Base-by-base conservation (phyloP, 2,329 filamentous ascomycete species). In the Capronia coronata region DNA sequence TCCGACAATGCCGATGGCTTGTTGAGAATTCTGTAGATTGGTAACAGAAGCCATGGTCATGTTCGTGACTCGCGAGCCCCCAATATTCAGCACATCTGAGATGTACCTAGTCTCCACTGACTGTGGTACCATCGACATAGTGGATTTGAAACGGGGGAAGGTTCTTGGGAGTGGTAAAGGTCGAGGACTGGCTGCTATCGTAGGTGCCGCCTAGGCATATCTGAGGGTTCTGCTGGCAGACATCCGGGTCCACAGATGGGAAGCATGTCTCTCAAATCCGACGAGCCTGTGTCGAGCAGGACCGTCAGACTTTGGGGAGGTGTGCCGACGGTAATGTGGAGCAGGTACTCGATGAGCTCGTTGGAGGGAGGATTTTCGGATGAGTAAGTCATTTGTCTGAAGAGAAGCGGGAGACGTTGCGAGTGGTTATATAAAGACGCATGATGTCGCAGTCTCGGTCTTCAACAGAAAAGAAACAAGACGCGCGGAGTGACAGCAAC, bases 221-320 rank as follows among this genome's bases (percentile, higher is more conserved):
- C 16, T 48, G 25, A 27, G 38, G 13, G 6, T 50, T 38, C 39
- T 56, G 35, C 23, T 46, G 22, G 46, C 61, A 63, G 23, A 57
- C 48, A 13, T 56, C 43, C 22, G 61, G 55, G 19, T 57, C 35
- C 27, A 42, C 43, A 2, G 60, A 50, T 3, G 59, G 58, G 35
- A 84, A 77, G 81, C 82, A 84, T 18, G 84, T 68, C n/a, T n/a
- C n/a, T n/a, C n/a, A n/a, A n/a, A 61, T 86, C 82, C 59, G 79
- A 83, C 66, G 80, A 84, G 43, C 82, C 82, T 3, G 82, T 86
- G 64, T 86, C 82, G 46, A 86, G 63, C 58, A 82, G 79, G 52
- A 84, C 68, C 14, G 74, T 71, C 37, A 85, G 58, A 1, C 65
- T 57, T 62, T 82, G 79, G 8, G 75, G 62, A 10, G 82, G 82